Conservation (phyloP, 176 grass and related monocot species). For the Eleusine indica region DNA sequence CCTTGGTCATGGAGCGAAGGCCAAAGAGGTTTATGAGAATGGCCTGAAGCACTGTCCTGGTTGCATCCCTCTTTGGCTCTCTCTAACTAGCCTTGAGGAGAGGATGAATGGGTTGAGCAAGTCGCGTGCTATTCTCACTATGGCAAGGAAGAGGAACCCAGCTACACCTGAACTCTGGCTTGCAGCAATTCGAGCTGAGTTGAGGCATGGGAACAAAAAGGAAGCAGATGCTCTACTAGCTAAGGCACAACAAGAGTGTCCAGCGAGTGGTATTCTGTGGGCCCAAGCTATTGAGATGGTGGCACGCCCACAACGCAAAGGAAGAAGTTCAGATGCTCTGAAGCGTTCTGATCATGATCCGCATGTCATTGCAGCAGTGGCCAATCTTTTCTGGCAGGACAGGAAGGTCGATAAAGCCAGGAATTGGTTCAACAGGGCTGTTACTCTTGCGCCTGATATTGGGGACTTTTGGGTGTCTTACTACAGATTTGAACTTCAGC, state of each 20-base stretch:
- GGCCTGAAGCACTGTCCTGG: constrained; percentile 72
- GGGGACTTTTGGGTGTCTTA: constrained; percentile 87
- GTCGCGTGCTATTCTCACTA: constrained; percentile 83
- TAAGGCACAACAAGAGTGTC: constrained; percentile 91
- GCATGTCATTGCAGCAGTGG: constrained; percentile 80
- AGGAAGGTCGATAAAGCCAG: constrained; percentile 94
- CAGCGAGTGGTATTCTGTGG: constrained; percentile 89
- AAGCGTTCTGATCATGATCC: constrained; percentile 81
- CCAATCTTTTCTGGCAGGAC: constrained; percentile 88
- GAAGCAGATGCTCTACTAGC: constrained; percentile 83
- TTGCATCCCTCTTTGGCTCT: constrained; percentile 85
- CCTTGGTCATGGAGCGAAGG: constrained; percentile 55
- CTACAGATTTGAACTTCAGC: constrained; percentile 90
- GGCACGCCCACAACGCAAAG: constrained; percentile 73
- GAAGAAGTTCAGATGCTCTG: constrained; percentile 77
- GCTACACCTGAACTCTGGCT: constrained; percentile 91
- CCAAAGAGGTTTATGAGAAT: constrained; percentile 81
- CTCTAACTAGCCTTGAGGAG: constrained; percentile 81
- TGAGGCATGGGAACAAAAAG: constrained; percentile 80
- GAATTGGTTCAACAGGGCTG: constrained; percentile 84
- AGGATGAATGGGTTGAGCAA: constrained; percentile 82
- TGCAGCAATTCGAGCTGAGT: constrained; percentile 78
- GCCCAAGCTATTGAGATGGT: constrained; percentile 86
- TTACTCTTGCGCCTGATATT: constrained; percentile 77
- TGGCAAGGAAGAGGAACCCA: constrained; percentile 88